Conservation (phyloP, 225 moss, liverwort and hornwort genomes). For the Neckera pumila region DNA sequence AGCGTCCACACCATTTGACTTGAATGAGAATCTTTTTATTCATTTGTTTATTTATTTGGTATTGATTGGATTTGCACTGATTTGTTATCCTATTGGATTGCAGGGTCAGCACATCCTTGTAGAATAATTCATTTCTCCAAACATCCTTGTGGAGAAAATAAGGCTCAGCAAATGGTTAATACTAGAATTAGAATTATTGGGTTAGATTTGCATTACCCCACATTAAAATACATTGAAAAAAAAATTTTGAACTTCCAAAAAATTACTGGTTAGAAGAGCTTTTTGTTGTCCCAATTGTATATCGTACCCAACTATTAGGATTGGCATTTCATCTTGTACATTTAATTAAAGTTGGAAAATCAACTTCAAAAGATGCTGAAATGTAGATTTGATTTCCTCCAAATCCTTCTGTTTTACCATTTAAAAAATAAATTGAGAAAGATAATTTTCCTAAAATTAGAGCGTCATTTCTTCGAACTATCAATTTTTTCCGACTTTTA, state of each 20-base stretch:
- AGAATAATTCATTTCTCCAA: neutral
- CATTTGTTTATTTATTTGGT: neutral
- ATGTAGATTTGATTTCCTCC: fast-evolving
- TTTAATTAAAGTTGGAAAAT: neutral
- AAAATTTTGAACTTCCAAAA: neutral
- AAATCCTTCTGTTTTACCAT: no score
- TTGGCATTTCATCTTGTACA: neutral
- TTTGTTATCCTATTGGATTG: neutral
- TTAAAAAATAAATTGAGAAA: no score
- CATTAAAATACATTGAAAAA: no score
- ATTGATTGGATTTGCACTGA: neutral
- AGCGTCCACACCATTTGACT: neutral
- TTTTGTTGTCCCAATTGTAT: neutral
- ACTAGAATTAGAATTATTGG: neutral
- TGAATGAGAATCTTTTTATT: neutral
- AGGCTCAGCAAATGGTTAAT: neutral
- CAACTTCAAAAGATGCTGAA: neutral
- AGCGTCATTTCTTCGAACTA: no score
- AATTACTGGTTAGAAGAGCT: neutral
- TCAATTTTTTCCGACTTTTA: no score
- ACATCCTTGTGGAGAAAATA: neutral
- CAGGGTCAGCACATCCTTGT: neutral
- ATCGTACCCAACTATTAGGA: fast-evolving
- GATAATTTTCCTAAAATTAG: neutral
- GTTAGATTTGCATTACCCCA: neutral